Conservation (phyloP, 2,329 filamentous ascomycete genomes). For the Aspergillus niger region DNA sequence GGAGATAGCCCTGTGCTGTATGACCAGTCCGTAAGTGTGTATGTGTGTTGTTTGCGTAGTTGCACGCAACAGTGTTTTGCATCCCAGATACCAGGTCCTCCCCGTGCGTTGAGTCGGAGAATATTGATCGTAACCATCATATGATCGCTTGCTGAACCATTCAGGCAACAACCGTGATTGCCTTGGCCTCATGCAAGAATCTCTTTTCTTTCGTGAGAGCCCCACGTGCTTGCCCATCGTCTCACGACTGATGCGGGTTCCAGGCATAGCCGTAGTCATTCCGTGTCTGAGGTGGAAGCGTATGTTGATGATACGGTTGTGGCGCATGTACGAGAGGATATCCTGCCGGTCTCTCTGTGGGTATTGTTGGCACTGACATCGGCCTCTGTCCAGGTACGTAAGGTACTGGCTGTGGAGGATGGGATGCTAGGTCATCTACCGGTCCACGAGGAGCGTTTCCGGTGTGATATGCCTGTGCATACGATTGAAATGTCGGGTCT, state of each 20-base stretch:
- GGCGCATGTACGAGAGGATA: constrained; percentile 18
- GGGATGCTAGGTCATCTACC: constrained; percentile 15
- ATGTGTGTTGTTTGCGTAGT: background rate
- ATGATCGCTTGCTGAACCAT: background rate
- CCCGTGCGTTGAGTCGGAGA: background rate
- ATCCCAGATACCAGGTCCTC: background rate
- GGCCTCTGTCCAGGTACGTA: constrained; percentile 23
- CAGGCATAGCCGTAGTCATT: constrained; percentile 23
- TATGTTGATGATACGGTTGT: constrained; percentile 17
- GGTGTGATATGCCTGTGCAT: constrained; percentile 24
- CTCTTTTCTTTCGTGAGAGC: background rate
- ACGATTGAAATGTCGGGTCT: constrained; percentile 22
- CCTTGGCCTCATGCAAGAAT: background rate
- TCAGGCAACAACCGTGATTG: background rate
- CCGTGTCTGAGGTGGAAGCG: constrained; percentile 14
- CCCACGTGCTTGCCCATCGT: background rate
- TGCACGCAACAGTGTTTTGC: background rate
- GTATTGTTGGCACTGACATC: constrained; percentile 23
- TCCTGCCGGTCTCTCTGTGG: constrained; percentile 16
- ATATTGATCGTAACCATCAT: background rate
- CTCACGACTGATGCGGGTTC: constrained; percentile 19
- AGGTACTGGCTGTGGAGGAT: constrained; percentile 18
- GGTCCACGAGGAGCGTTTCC: constrained; percentile 16
- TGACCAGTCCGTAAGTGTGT: background rate
- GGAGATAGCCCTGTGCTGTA: background rate